Base-by-base conservation (phyloP, 352 stramenopile genomes). In the Phytopythium vexans region DNA sequence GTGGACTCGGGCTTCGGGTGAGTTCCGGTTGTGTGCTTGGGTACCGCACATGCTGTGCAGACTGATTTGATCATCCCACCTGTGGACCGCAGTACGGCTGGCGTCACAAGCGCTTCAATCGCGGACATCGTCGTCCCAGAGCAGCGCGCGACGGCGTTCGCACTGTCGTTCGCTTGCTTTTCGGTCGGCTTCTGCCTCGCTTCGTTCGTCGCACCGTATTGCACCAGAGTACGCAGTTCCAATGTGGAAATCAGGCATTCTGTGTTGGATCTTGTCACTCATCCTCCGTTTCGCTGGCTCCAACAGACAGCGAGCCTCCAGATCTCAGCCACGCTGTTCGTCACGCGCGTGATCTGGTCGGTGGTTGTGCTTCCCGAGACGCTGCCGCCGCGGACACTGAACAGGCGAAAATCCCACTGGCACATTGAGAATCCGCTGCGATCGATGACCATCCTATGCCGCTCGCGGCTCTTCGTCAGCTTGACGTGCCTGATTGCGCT, bases 391-490 rank as follows among this genome's bases (percentile, higher is more conserved):
- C 47, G 43, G 44, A 31, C 31, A 9, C 14, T 10, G 12, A 38
- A 31, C 5, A 27, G 14, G 7, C 47, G 52, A 6, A 75, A 71
- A 14, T 31, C 56, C 2, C 56, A 42, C 31, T 68, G 62, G 33
- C 45, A 66, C 14, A 59, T 81, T 32, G 58, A 85, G 59, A 87
- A 88, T 47, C 82, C 82, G 12, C 57, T 90, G 35, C 68, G 59
- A 27, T 72, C 68, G 7, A 85, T 90, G 69, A 54, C 75, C 8
- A 92, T 89, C 52, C 72, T 92, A 8, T 71, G 77, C n/a, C 74
- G 79, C 1, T 66, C 80, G 7, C 50, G 73, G 52, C 66, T 90
- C 14, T 90, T 89, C 44, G 73, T 79, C 40, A 64, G 74, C 4
- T 61, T 92, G 32, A 90, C 75, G 6, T 64, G 57, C 21, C 61